Evolutionary conservation across 225 moss, liverwort and hornwort genomes (phyloP).

Genomic region (Ulota crispa): DNA sequence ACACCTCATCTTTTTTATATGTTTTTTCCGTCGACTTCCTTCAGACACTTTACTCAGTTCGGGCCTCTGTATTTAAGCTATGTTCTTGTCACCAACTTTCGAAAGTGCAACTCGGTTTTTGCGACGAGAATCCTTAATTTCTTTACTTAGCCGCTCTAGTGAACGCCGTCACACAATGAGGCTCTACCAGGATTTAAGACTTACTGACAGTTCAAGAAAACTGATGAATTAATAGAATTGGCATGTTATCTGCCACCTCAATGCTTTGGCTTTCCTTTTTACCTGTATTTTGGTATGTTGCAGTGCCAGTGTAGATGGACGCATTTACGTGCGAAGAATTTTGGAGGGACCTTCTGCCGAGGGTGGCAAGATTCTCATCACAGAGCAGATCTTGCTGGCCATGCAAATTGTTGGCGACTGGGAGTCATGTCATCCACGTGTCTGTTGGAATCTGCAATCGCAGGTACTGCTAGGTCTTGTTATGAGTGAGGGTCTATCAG

Average conservation of each 20-base stretch:
- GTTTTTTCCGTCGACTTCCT: not conserved
- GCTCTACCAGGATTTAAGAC: not conserved
- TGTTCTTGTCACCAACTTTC: not conserved
- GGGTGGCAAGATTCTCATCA: slow-evolving; percentile 60
- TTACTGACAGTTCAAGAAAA: not conserved
- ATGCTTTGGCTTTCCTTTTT: not conserved
- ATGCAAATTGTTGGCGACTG: slow-evolving; percentile 86
- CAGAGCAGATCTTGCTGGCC: slow-evolving; percentile 82
- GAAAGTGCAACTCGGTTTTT: not conserved
- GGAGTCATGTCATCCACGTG: slow-evolving; percentile 88
- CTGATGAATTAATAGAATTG: not conserved
- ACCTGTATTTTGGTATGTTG: slow-evolving; percentile 10
- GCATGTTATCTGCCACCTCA: not conserved
- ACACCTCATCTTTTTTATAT: not conserved
- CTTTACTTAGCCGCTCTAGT: not conserved
- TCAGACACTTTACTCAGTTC: not conserved
- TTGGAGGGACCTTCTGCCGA: slow-evolving; percentile 79
- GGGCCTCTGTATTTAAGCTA: not conserved
- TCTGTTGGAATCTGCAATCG: slow-evolving; percentile 90
- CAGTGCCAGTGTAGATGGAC: slow-evolving; percentile 95
- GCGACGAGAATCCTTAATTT: not conserved
- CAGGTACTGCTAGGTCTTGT: slow-evolving; percentile 43
- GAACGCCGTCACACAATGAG: not conserved
- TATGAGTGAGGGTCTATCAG: not conserved
- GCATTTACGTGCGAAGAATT: slow-evolving; percentile 85